Base-by-base conservation (phyloP, 2,329 filamentous ascomycete genomes). In the Penicillium sclerotigenum region DNA sequence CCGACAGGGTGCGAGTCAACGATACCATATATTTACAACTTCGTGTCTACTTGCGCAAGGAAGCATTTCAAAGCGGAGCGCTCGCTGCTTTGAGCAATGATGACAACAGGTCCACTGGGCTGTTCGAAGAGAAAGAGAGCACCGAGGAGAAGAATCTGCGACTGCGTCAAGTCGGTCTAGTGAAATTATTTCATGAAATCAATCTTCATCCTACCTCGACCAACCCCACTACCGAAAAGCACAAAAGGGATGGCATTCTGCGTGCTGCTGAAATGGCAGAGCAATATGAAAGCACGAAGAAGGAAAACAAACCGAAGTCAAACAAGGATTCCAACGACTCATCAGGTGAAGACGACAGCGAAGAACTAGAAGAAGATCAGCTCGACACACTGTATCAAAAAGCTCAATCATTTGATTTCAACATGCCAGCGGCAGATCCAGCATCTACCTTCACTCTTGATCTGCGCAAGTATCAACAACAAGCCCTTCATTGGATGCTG, bases 401-500 rank as follows among this genome's bases (percentile, higher is more conserved):
- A 70, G 94, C 94, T 0, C 94, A 99, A 69, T 92, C 91, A 0
- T 97, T 97, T 67, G 94, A 99, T 71, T 97, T 99, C 68, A 85
- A 86, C 69, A 97, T 92, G 0, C 92, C 92, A 2, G 87, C 91
- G 71, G 87, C 90, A 10, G 88, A 96, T 65, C 93, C 94, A 10
- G 85, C 89, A 6, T 81, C 87, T 9, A 90, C 86, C 0, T 99
- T 99, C 72, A 81, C 82, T 6, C 87, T 99, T 86, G 81, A 86
- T 36, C 79, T 99, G 28, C 86, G 94, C 3, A 91, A 90, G 49
- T 99, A 99, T 65, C 94, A 99, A 71, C 96, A 91, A 68, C 94
- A 99, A 73, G 91, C 94, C 0, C 76, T 99, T 6, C 81, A 97
- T 69, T 99, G 94, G 94, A 97, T 99, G 91, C 81, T 97, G 60